phyloP scores from a whole-genome alignment of 2,329 filamentous ascomycete genomes.

The Dryadomyces quercivorus region DNA sequence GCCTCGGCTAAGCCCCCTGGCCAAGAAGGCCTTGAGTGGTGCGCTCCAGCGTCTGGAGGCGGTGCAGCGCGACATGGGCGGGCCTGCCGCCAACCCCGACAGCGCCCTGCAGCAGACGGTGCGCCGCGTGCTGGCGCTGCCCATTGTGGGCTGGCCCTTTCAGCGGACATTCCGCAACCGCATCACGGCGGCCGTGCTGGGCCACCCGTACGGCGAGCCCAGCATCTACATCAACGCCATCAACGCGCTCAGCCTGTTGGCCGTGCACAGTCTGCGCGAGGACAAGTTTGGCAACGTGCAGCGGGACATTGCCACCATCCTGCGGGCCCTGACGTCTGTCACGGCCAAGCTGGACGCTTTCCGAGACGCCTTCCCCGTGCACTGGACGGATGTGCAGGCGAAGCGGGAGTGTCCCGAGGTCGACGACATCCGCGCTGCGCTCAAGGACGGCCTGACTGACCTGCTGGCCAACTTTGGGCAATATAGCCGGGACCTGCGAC shows the following conservation, averaged over 20 bases:
- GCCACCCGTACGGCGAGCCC: slow-evolving; percentile 58
- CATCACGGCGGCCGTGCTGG: slow-evolving; percentile 56
- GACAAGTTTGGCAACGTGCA: slow-evolving; percentile 83
- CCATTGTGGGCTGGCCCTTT: slow-evolving; percentile 51
- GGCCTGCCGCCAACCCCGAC: slow-evolving; percentile 30
- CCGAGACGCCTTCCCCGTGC: slow-evolving; percentile 42
- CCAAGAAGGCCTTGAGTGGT: slow-evolving; percentile 35
- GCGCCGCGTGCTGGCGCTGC: slow-evolving; percentile 34
- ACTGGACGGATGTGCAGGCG: slow-evolving; percentile 69
- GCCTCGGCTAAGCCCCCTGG: slow-evolving; percentile 36
- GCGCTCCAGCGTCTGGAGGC: slow-evolving; percentile 36
- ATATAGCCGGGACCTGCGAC: slow-evolving; percentile 58
- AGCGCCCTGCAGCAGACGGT: slow-evolving; percentile 36
- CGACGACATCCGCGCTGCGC: slow-evolving; percentile 51
- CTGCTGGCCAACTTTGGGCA: slow-evolving; percentile 61
- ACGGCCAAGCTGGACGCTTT: slow-evolving; percentile 61
- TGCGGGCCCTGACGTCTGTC: slow-evolving; percentile 59
- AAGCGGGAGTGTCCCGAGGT: slow-evolving; percentile 49
- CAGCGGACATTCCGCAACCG: slow-evolving; percentile 55
- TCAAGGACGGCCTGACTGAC: slow-evolving; percentile 53
- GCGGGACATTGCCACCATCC: slow-evolving; percentile 60
- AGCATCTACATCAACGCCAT: slow-evolving; percentile 59
- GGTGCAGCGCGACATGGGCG: slow-evolving; percentile 42
- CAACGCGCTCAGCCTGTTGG: slow-evolving; percentile 56
- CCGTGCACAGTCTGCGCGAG: slow-evolving; percentile 63